phyloP scores from a whole-genome alignment of 805 yeast species.

The Wickerhamiella azymoides region DNA sequence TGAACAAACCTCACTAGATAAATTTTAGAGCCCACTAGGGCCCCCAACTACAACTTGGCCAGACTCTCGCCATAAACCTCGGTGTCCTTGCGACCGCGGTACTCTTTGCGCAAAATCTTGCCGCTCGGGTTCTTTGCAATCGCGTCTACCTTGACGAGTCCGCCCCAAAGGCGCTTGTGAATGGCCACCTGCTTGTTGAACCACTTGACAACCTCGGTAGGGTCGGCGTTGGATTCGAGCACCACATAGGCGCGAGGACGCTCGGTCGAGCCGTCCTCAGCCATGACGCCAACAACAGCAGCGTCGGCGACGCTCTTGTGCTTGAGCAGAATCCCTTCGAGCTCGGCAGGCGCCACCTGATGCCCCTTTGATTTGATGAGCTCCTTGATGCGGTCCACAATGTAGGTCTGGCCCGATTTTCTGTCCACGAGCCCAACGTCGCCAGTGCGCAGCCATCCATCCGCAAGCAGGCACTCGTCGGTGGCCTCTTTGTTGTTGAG shows the following conservation, averaged over 20 bases:
- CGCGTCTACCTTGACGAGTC: slow-evolving; percentile 56
- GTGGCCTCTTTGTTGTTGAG: slow-evolving; percentile 38
- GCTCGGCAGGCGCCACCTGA: slow-evolving; percentile 88
- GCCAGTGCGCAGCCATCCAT: slow-evolving; percentile 48
- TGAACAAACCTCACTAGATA: too few relatives aligned
- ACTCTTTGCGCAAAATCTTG: slow-evolving; percentile 81
- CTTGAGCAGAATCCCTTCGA: slow-evolving; percentile 67
- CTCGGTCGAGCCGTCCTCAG: slow-evolving; percentile 72
- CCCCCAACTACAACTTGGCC: slow-evolving; percentile 14
- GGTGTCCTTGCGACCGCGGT: slow-evolving; percentile 39
- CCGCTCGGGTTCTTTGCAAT: slow-evolving; percentile 93
- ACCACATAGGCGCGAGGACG: slow-evolving; percentile 29
- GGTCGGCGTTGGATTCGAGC: slow-evolving; percentile 15
- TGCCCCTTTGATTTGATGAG: slow-evolving; percentile 63
- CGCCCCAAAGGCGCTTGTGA: slow-evolving; percentile 30
- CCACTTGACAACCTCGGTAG: slow-evolving; percentile 22
- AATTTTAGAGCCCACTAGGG: too few relatives aligned
- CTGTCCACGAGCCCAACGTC: slow-evolving; percentile 36
- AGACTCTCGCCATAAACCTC: slow-evolving; percentile 13
- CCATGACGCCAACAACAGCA: slow-evolving; percentile 66
- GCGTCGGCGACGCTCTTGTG: slow-evolving; percentile 71
- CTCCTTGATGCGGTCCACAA: slow-evolving; percentile 53
- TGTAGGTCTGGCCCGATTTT: slow-evolving; percentile 29
- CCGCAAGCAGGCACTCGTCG: slow-evolving; percentile 30
- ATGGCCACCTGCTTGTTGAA: slow-evolving; percentile 26